Percentiles rank a stretch among this genome's conserved stretches.
phyloP scores from a whole-genome alignment of 371 early-diverging fungal genomes.

The Mucor velutinosus region DNA sequence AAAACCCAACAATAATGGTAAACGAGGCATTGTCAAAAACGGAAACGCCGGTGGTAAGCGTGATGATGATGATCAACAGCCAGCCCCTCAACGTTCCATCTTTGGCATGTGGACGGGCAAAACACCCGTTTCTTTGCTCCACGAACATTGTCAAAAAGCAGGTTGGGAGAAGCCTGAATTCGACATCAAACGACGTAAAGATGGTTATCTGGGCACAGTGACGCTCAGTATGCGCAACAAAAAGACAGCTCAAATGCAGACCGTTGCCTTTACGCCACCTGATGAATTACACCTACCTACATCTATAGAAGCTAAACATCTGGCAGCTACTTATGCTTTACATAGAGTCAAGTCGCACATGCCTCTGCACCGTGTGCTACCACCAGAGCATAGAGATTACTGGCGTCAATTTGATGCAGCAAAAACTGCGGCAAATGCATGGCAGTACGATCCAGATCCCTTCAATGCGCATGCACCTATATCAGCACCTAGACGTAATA shows the following conservation, averaged over 20 bases:
- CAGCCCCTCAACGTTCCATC: constrained; percentile 37
- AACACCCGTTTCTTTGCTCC: constrained; percentile 75
- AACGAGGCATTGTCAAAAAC: constrained; percentile 39
- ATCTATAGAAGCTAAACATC: constrained; percentile 76
- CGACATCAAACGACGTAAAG: constrained; percentile 45
- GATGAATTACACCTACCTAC: constrained; percentile 44
- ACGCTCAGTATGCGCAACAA: constrained; percentile 70
- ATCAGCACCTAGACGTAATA: constrained; percentile 15
- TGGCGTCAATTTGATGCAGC: constrained; percentile 70
- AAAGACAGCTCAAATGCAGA: constrained; percentile 68
- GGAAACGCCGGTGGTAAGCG: constrained; percentile 36
- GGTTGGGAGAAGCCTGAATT: constrained; percentile 80
- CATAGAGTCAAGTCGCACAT: constrained; percentile 78
- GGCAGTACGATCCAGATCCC: constrained; percentile 79
- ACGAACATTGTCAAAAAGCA: constrained; percentile 78
- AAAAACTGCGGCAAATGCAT: constrained; percentile 49
- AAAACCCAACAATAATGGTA: neutral
- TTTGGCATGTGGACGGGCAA: constrained; percentile 89
- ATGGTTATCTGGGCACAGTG: constrained; percentile 61
- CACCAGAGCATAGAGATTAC: constrained; percentile 72
- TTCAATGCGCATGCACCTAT: constrained; percentile 58
- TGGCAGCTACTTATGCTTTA: constrained; percentile 83
- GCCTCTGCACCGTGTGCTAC: constrained; percentile 72
- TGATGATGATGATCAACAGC: constrained; percentile 12
- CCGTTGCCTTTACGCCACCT: constrained; percentile 48